phyloP scores from a whole-genome alignment of 805 yeast species.

The Wickerhamomyces pijperi region DNA sequence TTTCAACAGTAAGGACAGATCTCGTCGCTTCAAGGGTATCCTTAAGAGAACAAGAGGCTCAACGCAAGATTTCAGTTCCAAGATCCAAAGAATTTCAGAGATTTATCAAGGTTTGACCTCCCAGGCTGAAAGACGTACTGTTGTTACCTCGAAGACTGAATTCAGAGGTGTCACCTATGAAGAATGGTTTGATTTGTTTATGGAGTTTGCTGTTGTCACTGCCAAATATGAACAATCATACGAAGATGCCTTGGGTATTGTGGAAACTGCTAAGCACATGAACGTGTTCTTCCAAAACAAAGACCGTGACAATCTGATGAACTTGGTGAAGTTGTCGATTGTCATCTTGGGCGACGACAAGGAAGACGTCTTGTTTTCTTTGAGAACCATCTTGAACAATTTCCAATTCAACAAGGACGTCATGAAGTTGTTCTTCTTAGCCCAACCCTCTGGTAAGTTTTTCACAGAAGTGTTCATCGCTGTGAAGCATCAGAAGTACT shows the following conservation, averaged over 20 bases:
- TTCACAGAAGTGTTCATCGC: conserved; percentile 56
- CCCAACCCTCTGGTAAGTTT: conserved; percentile 49
- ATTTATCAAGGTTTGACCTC: conserved; percentile 45
- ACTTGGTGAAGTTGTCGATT: conserved; percentile 58
- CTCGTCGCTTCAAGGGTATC: conserved; percentile 58
- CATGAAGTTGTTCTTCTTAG: conserved; percentile 53
- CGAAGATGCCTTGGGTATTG: conserved; percentile 56
- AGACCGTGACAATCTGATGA: conserved; percentile 45
- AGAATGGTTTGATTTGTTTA: conserved; percentile 77
- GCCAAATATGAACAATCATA: conserved; percentile 41
- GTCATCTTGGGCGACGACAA: conserved; percentile 38
- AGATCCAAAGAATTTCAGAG: conserved; percentile 54
- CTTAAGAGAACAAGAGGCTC: conserved; percentile 50
- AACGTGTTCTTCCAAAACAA: conserved; percentile 68
- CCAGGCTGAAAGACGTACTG: conserved; percentile 29
- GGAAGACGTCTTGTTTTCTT: conserved; percentile 39
- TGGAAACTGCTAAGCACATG: conserved; percentile 66
- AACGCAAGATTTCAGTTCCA: conserved; percentile 60
- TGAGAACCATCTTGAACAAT: conserved; percentile 53
- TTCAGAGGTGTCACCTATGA: conserved; percentile 71
- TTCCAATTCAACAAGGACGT: conserved; percentile 69
- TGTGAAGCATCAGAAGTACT: conserved; percentile 80
- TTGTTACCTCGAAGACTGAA: conserved; percentile 38
- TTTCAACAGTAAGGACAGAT: conserved; percentile 70
- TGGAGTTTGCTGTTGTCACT: conserved; percentile 63